These are phyloP conservation scores for Globisporangium mamillatum DNA, from an alignment of 352 stramenopile species.

Conservation along the genomic window DNA sequence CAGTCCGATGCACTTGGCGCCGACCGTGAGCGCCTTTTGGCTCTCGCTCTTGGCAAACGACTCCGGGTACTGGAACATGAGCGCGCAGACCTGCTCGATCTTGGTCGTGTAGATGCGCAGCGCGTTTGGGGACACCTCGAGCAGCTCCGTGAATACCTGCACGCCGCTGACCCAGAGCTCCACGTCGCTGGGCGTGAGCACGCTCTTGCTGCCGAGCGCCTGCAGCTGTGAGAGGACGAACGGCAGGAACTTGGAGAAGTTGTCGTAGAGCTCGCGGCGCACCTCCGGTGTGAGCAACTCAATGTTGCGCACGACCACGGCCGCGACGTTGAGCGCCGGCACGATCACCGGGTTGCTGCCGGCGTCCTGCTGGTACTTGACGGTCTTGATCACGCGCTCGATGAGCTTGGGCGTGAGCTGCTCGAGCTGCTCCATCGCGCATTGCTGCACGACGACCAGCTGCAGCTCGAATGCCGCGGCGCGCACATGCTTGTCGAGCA, in stretches of 20 bases:
- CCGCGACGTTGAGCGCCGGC: conserved; percentile 41
- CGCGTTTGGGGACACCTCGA: conserved; percentile 52
- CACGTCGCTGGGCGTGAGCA: conserved; percentile 25
- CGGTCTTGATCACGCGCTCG: conserved; percentile 58
- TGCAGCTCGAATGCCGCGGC: conserved; percentile 61
- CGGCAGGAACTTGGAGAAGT: conserved; percentile 58
- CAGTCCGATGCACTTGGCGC: conserved; percentile 41
- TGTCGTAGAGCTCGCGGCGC: conserved; percentile 58
- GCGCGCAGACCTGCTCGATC: conserved; percentile 51
- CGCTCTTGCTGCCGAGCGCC: conserved; percentile 25
- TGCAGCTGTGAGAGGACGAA: conserved; percentile 42
- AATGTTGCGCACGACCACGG: conserved; percentile 42
- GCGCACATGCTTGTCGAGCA: conserved; percentile 27
- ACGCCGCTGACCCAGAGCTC: conserved; percentile 32
- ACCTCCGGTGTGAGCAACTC: conserved; percentile 54
- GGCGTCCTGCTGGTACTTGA: conserved; percentile 56
- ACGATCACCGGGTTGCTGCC: conserved; percentile 25
- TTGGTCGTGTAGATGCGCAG: conserved; percentile 58
- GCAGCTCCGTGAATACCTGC: conserved; percentile 41
- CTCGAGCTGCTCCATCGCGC: conserved; percentile 58
- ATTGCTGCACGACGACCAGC: conserved; percentile 56
- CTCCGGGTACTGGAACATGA: conserved; percentile 30
- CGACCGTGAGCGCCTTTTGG: conserved; percentile 18
- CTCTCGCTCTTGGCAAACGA: conserved; percentile 20
- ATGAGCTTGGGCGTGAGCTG: conserved; percentile 48